Evolutionary conservation across 2,329 filamentous ascomycete species (phyloP).

Genomic region (Chalaropsis thielavioides): DNA sequence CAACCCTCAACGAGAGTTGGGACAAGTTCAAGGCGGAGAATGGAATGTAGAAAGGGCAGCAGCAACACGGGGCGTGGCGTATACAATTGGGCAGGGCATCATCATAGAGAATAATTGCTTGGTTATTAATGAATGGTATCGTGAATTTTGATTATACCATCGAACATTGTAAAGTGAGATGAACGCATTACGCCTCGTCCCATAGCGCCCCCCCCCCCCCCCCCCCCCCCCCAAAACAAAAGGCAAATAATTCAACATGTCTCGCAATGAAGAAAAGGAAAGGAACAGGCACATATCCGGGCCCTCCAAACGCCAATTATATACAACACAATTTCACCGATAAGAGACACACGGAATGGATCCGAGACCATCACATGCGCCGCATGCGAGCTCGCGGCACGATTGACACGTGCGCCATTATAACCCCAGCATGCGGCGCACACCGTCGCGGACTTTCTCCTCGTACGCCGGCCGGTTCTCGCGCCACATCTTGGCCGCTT

Average conservation of each 20-base stretch:
- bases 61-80: not conserved
- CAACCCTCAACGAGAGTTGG: constrained; percentile 57
- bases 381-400: too few species aligned
- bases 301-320: not conserved
- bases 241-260: not conserved
- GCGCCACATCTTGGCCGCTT: constrained; percentile 93
- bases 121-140: not conserved
- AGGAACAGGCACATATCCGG: not conserved
- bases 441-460: constrained; percentile 66
- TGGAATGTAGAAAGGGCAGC: constrained; percentile 33
- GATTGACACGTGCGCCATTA: constrained; percentile 27
- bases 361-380: not conserved
- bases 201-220: too few species aligned
- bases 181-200: not conserved
- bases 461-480: constrained; percentile 76
- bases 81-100: not conserved
- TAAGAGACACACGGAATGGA: not conserved
- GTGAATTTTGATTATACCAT: constrained; percentile 16
- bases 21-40: constrained; percentile 60
- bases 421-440: constrained; percentile 63
- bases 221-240: not conserved
- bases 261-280: not conserved
- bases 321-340: not conserved
- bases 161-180: not conserved
- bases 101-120: not conserved